These are phyloP conservation scores for Elaeis guineensis DNA, from an alignment of 176 grass and related monocot species.

Conservation along the genomic window DNA sequence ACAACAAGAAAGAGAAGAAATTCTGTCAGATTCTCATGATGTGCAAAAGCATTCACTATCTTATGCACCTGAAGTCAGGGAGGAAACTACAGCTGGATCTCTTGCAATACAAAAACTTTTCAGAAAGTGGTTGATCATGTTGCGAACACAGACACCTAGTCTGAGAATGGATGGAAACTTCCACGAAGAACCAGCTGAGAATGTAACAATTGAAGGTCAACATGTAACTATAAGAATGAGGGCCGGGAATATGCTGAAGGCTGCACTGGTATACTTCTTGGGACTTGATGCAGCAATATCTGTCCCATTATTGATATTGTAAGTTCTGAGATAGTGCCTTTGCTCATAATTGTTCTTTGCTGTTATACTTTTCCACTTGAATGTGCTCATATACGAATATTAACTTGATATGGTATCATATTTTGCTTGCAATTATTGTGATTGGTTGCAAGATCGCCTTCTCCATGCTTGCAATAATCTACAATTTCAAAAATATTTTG, in stretches of 20 bases:
- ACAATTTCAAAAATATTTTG: too few species aligned
- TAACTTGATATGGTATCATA: too few species aligned
- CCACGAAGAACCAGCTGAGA: neutral
- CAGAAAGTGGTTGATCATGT: slow-evolving; percentile 19
- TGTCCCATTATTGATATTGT: slow-evolving; percentile 24
- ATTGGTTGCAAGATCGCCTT: too few species aligned
- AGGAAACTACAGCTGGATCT: slow-evolving; percentile 7
- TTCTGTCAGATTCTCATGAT: slow-evolving; percentile 22
- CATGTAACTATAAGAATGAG: neutral
- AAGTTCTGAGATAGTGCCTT: neutral
- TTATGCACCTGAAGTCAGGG: slow-evolving; percentile 3
- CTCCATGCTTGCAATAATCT: too few species aligned
- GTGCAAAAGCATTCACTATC: slow-evolving; percentile 4
- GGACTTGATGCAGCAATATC: slow-evolving; percentile 21
- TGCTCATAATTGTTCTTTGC: too few species aligned
- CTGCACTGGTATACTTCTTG: slow-evolving; percentile 11
- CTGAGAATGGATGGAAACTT: slow-evolving; percentile 11
- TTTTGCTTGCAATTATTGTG: too few species aligned
- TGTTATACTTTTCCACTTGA: neutral
- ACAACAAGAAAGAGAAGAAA: slow-evolving; percentile 17
- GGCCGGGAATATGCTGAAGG: slow-evolving; percentile 7
- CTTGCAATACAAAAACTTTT: slow-evolving; percentile 22
- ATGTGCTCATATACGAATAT: too few species aligned
- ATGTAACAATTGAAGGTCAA: slow-evolving; percentile 9
- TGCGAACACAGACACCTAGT: slow-evolving; percentile 14